Evolutionary conservation across 2,329 filamentous ascomycete genomes (phyloP), one percentile per base, ranked within the genome.

Genomic region (Epicoccum nigrum): DNA sequence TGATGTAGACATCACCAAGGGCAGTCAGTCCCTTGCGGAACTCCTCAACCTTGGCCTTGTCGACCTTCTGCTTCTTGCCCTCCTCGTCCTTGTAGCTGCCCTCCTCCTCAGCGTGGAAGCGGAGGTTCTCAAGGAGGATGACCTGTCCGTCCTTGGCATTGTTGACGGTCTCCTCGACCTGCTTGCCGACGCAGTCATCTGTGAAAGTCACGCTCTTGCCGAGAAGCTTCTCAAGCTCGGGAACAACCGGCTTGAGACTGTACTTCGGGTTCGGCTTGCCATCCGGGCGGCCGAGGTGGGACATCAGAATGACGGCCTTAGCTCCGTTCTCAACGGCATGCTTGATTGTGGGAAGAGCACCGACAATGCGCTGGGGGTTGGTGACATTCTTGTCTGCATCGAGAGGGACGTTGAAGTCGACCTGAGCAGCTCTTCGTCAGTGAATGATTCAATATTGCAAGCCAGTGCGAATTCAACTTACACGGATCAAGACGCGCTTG

Each of bases 341-440:
- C 81, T 95, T 95, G 83, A 97, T 96, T 69, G 92, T 96, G 69
- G 92, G 92, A 60, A 96, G 80, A 70, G 94, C 94, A 72, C 94
- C 95, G 70, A 91, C 92, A 72, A 99, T 99, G 77, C 94, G 92
- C 82, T 99, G 94, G 79, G 88, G 91, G 86, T 99, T 99, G 77
- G 94, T 97, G 77, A 99, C 86, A 50, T 95, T 92, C 81, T 92
- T 95, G 74, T 94, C 83, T 65, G 82, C 85, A 74, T 99, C 92
- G 72, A 99, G 91, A 60, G 94, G 94, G 51, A 99, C 95, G 79
- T 99, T 99, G 87, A 99, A 99, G 85, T 99, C 94, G 76, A 99
- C 93, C 92, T 96, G 70, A 30, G 27, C 30, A 45, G 25, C 16
- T n/a, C 3, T 20, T 23, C 7, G 12, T 68, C 45, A 65, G 60